Base-by-base conservation (phyloP, 2,329 filamentous ascomycete genomes). In the Fusarium setosum region DNA sequence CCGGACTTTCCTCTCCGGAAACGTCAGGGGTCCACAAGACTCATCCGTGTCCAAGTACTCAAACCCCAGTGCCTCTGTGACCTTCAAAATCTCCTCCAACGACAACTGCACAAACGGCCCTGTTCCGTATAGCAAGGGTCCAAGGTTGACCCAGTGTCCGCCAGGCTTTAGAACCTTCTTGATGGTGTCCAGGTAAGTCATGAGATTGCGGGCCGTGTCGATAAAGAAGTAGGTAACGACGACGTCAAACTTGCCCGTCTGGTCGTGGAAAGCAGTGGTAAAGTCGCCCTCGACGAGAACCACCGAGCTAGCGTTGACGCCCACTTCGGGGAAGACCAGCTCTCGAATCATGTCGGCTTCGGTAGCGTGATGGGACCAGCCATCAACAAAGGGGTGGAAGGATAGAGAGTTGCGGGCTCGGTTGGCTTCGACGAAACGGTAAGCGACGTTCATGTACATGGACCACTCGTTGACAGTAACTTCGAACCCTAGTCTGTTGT, bases 211-310 rank as follows among this genome's bases (percentile, higher is more conserved):
- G 0, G 86, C 86, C 0, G 86, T 88, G 67, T 88, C 86, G 63
- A 88, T 87, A 73, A 88, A 88, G 74, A 88, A 88, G 40, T 87
- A 81, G 0, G 86, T 87, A 0, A 87, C 72, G 0, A 88, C 73
- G 1, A 81, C 76, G 52, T 88, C 85, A 69, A 79, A 88, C 5
- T 65, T 49, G 1, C 69, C 67, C 0, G 62, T 48, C 1, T 72
- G 35, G 4, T 69, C 56, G 38, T 47, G 41, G 60, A 82, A 82
- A 3, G 66, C 74, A 1, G 80, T 81, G 0, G 81, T 84, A 62
- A 88, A 88, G 65, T 88, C 86, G 1, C 85, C 86, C 65, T 88
- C 86, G 0, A 86, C 76, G 1, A 86, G 76, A 1, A 85, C 61
- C 0, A 87, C 81, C 0, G 73, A 65, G 8, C 72, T 73, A 1